Conservation (phyloP, 1,139 yeast species). For the Blastobotrys serpentis region DNA sequence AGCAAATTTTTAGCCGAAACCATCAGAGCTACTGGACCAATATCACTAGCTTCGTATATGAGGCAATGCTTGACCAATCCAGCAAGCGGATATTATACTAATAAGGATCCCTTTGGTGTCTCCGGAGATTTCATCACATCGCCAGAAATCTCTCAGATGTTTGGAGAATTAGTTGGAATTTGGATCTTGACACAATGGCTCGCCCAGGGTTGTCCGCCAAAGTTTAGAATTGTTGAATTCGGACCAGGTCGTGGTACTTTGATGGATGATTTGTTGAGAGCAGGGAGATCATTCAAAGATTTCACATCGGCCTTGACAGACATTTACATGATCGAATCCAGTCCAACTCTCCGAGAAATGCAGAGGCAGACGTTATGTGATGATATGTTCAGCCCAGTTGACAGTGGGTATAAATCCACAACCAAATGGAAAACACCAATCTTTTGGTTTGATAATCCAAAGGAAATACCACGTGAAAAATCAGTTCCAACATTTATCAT, state of each 20-base stretch:
- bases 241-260: conserved; percentile 89
- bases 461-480: conserved; percentile 47
- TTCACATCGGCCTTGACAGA: conserved; percentile 36
- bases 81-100: conserved; percentile 73
- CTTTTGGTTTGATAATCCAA: conserved; percentile 71
- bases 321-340: conserved; percentile 68
- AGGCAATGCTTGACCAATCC: conserved; percentile 82
- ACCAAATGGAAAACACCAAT: conserved; percentile 57
- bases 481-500: conserved; percentile 57
- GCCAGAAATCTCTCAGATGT: conserved; percentile 84
- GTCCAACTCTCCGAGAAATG: conserved; percentile 58
- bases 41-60: conserved; percentile 73
- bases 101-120: conserved; percentile 68
- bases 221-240: conserved; percentile 66
- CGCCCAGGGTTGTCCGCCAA: conserved; percentile 51
- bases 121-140: conserved; percentile 80
- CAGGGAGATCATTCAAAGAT: conserved; percentile 33
- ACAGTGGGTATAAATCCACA: conserved; percentile 43
- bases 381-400: conserved; percentile 28
- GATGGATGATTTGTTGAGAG: conserved; percentile 59
- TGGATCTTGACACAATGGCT: conserved; percentile 63
- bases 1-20: conserved; percentile 31
- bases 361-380: conserved; percentile 57
- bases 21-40: conserved; percentile 72
- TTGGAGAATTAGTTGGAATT: conserved; percentile 82